A percentile compares a stretch with the other conserved stretches of the same genome.
phyloP scores from a whole-genome alignment of 441 rosid genomes.

The Jatropha podagrica region DNA sequence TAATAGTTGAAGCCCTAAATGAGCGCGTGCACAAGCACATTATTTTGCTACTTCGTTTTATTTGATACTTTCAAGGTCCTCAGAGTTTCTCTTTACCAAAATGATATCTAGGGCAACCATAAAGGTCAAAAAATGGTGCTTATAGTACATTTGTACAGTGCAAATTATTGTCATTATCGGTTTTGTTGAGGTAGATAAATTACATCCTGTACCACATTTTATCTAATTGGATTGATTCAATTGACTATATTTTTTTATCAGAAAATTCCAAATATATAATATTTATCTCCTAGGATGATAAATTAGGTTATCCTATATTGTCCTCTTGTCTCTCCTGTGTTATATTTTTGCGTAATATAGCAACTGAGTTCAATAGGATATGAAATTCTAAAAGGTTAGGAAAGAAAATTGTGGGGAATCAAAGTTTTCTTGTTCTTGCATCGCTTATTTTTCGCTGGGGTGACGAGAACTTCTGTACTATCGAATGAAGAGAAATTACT shows the following conservation, averaged over 20 bases:
- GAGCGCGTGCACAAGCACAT: not conserved
- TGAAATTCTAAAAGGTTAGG: not conserved
- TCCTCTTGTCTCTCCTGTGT: not conserved
- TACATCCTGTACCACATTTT: not conserved
- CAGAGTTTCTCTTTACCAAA: not conserved
- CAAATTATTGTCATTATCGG: not conserved
- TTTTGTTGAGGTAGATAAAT: not conserved
- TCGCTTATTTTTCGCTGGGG: not conserved
- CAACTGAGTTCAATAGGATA: too few relatives aligned
- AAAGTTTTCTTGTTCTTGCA: not conserved
- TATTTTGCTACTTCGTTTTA: not conserved
- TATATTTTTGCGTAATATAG: not conserved
- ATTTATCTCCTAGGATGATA: not conserved
- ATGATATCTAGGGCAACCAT: not conserved
- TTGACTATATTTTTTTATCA: not conserved
- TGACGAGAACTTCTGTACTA: not conserved
- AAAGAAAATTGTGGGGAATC: not conserved
- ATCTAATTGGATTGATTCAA: not conserved
- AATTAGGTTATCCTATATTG: not conserved
- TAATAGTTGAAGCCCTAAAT: conserved; percentile 27
- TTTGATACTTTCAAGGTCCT: not conserved
- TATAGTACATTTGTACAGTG: not conserved
- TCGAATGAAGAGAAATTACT: not conserved
- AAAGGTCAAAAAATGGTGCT: not conserved
- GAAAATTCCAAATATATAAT: not conserved